phyloP scores from a whole-genome alignment of 2,329 filamentous ascomycete genomes.

The Rosellinia necatrix region DNA sequence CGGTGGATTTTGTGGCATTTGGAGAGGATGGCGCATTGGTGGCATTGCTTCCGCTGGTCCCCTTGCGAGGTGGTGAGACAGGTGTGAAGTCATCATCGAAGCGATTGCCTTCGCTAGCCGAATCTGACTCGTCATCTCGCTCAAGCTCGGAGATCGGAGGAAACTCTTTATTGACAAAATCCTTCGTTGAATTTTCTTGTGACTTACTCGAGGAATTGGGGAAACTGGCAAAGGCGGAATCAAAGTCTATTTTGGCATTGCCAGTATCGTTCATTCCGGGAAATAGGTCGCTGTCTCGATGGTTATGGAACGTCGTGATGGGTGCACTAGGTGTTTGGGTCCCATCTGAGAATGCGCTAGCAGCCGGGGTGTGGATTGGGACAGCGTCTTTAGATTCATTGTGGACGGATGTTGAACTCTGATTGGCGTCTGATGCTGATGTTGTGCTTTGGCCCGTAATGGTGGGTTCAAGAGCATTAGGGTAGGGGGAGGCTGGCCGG shows the following conservation, averaged over 20 bases:
- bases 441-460: slow-evolving; percentile 44
- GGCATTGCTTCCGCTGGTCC: slow-evolving; percentile 35
- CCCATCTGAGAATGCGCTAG: slow-evolving; percentile 59
- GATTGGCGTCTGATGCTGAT: slow-evolving; percentile 42
- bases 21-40: slow-evolving; percentile 36
- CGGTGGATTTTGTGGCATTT: slow-evolving; percentile 37
- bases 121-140: slow-evolving; percentile 82
- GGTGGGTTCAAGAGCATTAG: slow-evolving; percentile 46
- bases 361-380: slow-evolving; percentile 46
- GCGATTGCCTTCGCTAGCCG: slow-evolving; percentile 75
- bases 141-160: slow-evolving; percentile 90
- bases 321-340: slow-evolving; percentile 34
- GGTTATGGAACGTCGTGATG: slow-evolving; percentile 36
- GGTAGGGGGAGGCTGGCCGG: slow-evolving; percentile 72
- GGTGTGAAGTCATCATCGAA: slow-evolving; percentile 94
- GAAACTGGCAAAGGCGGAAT: slow-evolving; percentile 82
- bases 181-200: slow-evolving; percentile 49
- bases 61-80: slow-evolving; percentile 53
- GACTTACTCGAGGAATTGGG: slow-evolving; percentile 55
- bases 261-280: slow-evolving; percentile 54
- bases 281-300: slow-evolving; percentile 55
- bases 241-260: slow-evolving; percentile 79
- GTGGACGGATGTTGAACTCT: slow-evolving; percentile 36
- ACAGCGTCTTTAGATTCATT: slow-evolving; percentile 34
- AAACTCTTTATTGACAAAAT: slow-evolving; percentile 77